phyloP scores from a whole-genome alignment of 768 basidiomycete genomes.

The Phlebiopsis gigantea region DNA sequence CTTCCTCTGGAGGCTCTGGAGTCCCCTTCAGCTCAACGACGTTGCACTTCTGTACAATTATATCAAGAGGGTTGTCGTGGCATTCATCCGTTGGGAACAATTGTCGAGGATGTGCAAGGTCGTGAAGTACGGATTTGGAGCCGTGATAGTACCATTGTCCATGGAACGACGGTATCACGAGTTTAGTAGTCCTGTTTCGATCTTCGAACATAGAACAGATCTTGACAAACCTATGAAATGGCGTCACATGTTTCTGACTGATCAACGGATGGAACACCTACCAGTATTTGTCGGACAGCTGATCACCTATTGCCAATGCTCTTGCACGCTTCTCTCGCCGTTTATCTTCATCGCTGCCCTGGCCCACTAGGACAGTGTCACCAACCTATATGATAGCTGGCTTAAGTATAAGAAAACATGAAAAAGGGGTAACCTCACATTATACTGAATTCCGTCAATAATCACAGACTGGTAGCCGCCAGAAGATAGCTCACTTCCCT shows the following conservation, averaged over 20 bases:
- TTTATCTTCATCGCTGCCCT: constrained; percentile 44
- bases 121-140: neutral
- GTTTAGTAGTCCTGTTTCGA: constrained; percentile 26
- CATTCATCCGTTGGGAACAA: constrained; percentile 34
- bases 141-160: constrained; percentile 38
- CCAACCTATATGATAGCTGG: constrained; percentile 40
- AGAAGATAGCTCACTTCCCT: constrained; percentile 17
- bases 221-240: constrained; percentile 54
- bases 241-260: neutral
- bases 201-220: constrained; percentile 56
- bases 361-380: constrained; percentile 58
- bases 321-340: constrained; percentile 36
- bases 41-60: constrained; percentile 56
- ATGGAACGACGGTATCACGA: constrained; percentile 44
- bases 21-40: constrained; percentile 34
- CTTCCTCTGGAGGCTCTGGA: constrained; percentile 43
- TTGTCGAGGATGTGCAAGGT: neutral
- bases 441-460: constrained; percentile 56
- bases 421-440: constrained; percentile 30
- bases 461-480: constrained; percentile 39
- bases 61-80: constrained; percentile 46
- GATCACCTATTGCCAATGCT: constrained; percentile 41
- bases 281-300: constrained; percentile 57
- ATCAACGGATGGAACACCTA: constrained; percentile 25
- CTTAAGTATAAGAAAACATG: neutral